Percentiles rank a stretch among this genome's conserved stretches.
Evolutionary conservation across 768 basidiomycete genomes (phyloP).

Genomic region (Lactarius tabidus): DNA sequence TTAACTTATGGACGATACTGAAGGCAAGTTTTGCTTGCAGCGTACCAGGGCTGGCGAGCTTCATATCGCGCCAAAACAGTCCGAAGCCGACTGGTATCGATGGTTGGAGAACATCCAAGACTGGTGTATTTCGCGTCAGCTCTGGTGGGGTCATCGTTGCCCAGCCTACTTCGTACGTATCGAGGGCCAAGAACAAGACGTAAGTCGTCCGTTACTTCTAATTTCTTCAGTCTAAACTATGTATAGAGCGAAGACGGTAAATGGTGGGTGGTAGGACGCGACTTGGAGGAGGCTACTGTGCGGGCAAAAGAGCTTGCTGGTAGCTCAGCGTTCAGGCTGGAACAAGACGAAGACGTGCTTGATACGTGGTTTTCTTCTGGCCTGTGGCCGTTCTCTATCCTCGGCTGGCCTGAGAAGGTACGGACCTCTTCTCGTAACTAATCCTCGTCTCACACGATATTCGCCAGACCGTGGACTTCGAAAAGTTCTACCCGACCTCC

Average conservation of each 20-base stretch:
- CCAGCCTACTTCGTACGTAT: conserved; percentile 91
- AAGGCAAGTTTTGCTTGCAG: conserved; percentile 37
- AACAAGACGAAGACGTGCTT: conserved; percentile 95
- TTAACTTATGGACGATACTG: background rate
- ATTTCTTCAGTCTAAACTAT: conserved; percentile 1
- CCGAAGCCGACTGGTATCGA: conserved; percentile 92
- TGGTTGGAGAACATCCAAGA: conserved; percentile 96
- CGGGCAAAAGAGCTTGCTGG: conserved; percentile 67
- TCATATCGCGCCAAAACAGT: conserved; percentile 73
- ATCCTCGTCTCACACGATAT: conserved; percentile 7
- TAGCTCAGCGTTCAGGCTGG: conserved; percentile 64
- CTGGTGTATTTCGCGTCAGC: conserved; percentile 98
- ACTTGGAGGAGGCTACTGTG: conserved; percentile 67
- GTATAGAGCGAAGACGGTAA: conserved; percentile 60
- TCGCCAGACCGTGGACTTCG: conserved; percentile 66
- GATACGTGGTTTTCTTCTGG: conserved; percentile 99
- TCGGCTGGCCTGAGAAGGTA: conserved; percentile 97
- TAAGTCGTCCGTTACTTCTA: conserved; percentile 32
- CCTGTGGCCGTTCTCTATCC: conserved; percentile 95
- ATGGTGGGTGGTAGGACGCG: conserved; percentile 90
- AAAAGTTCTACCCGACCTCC: conserved; percentile 84
- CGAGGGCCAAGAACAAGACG: conserved; percentile 70
- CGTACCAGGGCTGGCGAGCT: conserved; percentile 88
- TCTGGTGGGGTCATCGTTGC: conserved; percentile 99
- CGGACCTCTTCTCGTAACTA: background rate